Percentiles rank a stretch among this genome's conserved stretches.
Conservation (phyloP, 495 filamentous ascomycete species). For the Cairneyella variabilis region DNA sequence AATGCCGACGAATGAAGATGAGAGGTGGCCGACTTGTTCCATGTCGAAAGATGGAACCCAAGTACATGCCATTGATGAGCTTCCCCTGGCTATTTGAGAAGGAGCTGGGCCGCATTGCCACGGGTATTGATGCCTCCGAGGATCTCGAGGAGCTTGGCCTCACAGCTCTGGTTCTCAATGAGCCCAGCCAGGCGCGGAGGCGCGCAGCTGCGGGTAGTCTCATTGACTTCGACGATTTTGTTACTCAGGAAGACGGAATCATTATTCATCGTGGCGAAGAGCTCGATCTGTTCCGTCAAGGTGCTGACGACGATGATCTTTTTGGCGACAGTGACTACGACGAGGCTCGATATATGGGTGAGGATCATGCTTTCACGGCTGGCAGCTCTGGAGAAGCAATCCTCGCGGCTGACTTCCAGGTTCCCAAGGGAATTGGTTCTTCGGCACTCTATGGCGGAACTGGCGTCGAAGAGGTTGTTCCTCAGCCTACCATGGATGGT, state of each 20-base stretch:
- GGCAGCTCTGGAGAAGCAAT: slow-evolving; percentile 9
- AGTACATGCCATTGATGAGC: slow-evolving; percentile 74
- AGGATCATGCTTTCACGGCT: slow-evolving; percentile 1
- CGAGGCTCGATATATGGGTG: neutral
- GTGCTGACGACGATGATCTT: slow-evolving; percentile 11
- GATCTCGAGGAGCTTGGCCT: slow-evolving; percentile 13
- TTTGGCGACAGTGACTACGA: slow-evolving; percentile 4
- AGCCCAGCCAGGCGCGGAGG: slow-evolving; percentile 4
- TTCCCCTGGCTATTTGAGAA: slow-evolving; percentile 88
- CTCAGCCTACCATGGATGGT: slow-evolving; percentile 17
- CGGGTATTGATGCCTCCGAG: slow-evolving; percentile 20
- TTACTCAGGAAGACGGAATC: slow-evolving; percentile 30
- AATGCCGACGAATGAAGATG: slow-evolving; percentile 34
- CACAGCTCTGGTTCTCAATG: slow-evolving; percentile 6
- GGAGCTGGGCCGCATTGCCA: slow-evolving; percentile 71
- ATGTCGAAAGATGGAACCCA: slow-evolving; percentile 33
- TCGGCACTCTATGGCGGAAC: slow-evolving; percentile 15
- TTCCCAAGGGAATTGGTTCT: neutral
- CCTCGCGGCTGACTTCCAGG: slow-evolving; percentile 7
- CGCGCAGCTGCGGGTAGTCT: neutral
- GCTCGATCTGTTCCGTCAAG: slow-evolving; percentile 31
- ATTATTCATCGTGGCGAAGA: slow-evolving; percentile 34
- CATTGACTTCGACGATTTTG: slow-evolving; percentile 19
- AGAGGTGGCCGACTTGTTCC: slow-evolving; percentile 33
- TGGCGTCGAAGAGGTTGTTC: slow-evolving; percentile 24